These are phyloP conservation scores for Stachybotrys chlorohalonatus DNA, from an alignment of 2,329 filamentous ascomycete genomes.

Conservation along the genomic window DNA sequence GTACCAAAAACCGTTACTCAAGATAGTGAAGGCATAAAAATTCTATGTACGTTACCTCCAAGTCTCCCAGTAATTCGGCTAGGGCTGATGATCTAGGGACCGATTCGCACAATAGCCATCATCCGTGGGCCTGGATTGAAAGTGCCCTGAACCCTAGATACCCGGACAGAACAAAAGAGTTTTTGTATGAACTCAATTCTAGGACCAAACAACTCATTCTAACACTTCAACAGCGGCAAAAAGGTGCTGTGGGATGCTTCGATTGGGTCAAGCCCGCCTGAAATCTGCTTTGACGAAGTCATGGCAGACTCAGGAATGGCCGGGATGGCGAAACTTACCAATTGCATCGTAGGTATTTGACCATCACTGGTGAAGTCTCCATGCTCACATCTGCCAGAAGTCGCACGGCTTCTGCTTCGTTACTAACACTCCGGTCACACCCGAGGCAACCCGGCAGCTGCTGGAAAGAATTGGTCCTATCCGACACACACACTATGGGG, in stretches of 20 bases:
- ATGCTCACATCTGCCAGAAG: constrained; percentile 35
- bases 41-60: constrained; percentile 18
- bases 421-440: constrained; percentile 54
- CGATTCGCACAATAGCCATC: constrained; percentile 60
- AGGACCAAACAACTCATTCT: neutral
- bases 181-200: neutral
- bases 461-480: constrained; percentile 80
- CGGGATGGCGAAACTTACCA: constrained; percentile 53
- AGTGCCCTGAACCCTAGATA: constrained; percentile 2
- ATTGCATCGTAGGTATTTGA: constrained; percentile 48
- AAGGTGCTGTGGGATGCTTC: constrained; percentile 18
- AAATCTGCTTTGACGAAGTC: constrained; percentile 50
- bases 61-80: too few relatives aligned
- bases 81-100: constrained; percentile 41
- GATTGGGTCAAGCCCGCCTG: constrained; percentile 40
- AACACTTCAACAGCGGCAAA: constrained; percentile 22
- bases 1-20: constrained; percentile 15
- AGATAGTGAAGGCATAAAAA: constrained; percentile 18
- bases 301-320: constrained; percentile 38
- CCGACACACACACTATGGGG: constrained; percentile 83
- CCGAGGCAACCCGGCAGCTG: constrained; percentile 63
- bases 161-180: neutral
- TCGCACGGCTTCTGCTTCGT: constrained; percentile 71
- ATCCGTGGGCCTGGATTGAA: constrained; percentile 45
- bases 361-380: neutral